Evolutionary conservation across 495 filamentous ascomycete genomes (phyloP), one percentile per base, ranked within the genome.

Genomic region (Aspergillus avenaceus): DNA sequence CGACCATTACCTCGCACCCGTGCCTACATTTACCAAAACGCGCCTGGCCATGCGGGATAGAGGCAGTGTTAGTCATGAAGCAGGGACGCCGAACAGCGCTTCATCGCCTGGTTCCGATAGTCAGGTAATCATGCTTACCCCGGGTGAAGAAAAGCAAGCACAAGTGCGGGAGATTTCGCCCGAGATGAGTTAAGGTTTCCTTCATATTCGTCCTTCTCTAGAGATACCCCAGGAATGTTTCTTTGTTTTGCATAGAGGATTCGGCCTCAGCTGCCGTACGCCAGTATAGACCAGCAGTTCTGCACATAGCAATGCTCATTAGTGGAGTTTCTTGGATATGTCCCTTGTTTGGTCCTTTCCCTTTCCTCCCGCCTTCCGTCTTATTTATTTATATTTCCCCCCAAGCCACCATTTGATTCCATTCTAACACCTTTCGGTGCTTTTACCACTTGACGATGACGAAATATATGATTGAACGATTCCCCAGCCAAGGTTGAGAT

Each of bases 1-100:
- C 43, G 87, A 91, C 52, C 71, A 76, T 14, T 90, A 90, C 58
- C 70, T 82, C 28, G 78, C 75, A 14, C 81, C 73, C 11, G 79
- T 81, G 55, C 70, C 70, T 7, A 59, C 67, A 0, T 63, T 64
- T 21, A 66, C 76, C 52, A 58, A 71, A 55, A 60, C 72, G 41
- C 59, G 71, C 45, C 49, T 71, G 38, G 56, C 64, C 13, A 58
- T 67, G n/a, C 63, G 70, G 24, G 62, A 66, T 24, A 66, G 64
- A 52, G 59, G 50, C 27, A 73, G 69, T 44, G 51, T 66, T 12
- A 62, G 65, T 34, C 48, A 45, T 36, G 70, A 70, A 14, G 52
- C 58, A 5, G 64, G 66, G 5, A 71, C 65, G 8, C 69, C 72
- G 11, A 62, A 56, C 22, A 70, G 70, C 41, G 45, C 60, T 14